Percentiles rank a stretch among this genome's conserved stretches.
These are phyloP conservation scores for Apiospora kogelbergensis DNA, from an alignment of 2,329 filamentous ascomycete genomes.

Conservation along the genomic window DNA sequence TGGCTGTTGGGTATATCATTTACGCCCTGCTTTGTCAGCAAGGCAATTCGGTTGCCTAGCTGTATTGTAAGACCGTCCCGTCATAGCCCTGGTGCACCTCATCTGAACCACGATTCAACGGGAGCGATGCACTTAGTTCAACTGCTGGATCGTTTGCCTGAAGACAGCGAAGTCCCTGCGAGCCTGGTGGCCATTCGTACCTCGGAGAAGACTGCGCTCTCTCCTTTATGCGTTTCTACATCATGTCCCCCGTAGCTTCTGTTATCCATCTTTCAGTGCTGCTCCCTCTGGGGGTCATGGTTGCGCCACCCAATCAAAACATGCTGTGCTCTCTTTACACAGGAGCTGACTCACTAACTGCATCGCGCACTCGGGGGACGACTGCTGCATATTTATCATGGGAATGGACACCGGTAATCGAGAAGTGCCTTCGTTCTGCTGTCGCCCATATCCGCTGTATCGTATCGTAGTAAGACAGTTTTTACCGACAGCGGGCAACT, in stretches of 20 bases:
- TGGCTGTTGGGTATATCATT: not conserved
- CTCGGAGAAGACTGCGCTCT: not conserved
- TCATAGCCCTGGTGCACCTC: not conserved
- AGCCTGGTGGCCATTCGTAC: not conserved
- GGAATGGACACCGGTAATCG: not conserved
- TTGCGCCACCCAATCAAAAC: not conserved
- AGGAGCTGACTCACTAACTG: not conserved
- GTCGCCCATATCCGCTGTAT: not conserved
- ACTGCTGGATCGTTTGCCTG: not conserved
- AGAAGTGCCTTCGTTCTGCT: not conserved
- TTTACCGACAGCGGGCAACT: not conserved
- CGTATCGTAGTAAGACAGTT: not conserved
- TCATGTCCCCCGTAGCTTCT: not conserved
- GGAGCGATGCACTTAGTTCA: not conserved
- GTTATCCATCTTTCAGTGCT: not conserved
- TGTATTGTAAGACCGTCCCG: not conserved
- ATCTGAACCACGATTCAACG: not conserved
- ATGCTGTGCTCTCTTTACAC: not conserved
- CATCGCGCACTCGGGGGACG: not conserved
- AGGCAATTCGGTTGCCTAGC: not conserved
- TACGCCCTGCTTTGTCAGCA: conserved; percentile 5
- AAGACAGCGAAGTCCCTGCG: not conserved
- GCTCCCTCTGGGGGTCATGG: not conserved
- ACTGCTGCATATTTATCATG: no score
- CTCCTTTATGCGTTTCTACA: not conserved